phyloP scores from a whole-genome alignment of 140 eudicot genomes.

The Flaveria floridana region DNA sequence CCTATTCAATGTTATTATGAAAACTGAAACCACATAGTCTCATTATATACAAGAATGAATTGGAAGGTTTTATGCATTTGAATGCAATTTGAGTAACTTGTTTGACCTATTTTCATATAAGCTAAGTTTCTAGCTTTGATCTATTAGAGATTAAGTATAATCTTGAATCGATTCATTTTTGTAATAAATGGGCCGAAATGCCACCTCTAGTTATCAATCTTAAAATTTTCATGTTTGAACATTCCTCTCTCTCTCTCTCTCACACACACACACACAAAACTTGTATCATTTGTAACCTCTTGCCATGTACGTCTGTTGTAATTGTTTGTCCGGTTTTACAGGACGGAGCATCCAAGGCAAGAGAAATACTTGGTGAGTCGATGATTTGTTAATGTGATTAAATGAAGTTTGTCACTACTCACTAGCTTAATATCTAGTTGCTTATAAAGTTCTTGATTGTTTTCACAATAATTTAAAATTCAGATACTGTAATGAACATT shows the following conservation, averaged over 20 bases:
- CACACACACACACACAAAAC: neutral
- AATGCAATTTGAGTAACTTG: neutral
- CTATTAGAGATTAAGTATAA: too few relatives aligned
- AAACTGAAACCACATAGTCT: neutral
- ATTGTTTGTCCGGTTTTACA: slow-evolving; percentile 35
- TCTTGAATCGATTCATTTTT: neutral
- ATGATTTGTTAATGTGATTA: slow-evolving; percentile 21
- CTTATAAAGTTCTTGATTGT: slow-evolving; percentile 14
- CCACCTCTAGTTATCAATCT: neutral
- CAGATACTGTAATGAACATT: slow-evolving; percentile 83
- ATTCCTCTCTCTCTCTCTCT: neutral
- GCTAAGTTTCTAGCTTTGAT: neutral
- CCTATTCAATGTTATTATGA: neutral
- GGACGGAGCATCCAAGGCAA: slow-evolving; percentile 78
- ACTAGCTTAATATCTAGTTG: slow-evolving; percentile 9
- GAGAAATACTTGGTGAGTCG: slow-evolving; percentile 67
- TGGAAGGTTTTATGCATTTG: neutral
- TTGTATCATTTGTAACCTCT: neutral
- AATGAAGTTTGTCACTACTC: neutral
- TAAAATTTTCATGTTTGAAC: neutral
- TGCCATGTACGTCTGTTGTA: neutral
- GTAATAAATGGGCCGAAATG: neutral
- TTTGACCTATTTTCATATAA: neutral
- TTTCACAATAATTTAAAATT: slow-evolving; percentile 10
- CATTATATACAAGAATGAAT: neutral